Evolutionary conservation across 805 yeast species (phyloP).

Genomic region (Priceomyces melissophilus): DNA sequence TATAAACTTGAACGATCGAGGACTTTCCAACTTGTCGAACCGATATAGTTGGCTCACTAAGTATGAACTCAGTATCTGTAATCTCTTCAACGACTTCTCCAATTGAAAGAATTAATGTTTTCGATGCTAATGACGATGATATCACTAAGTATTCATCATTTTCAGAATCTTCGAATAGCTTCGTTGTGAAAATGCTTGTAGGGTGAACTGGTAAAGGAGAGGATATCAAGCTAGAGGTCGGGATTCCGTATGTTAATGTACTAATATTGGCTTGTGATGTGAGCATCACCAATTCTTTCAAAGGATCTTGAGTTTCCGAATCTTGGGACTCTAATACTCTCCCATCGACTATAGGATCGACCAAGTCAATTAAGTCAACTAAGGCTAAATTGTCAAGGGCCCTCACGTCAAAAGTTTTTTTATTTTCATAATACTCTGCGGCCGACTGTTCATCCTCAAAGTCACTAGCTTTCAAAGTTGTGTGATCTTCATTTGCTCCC

Average conservation of each 20-base stretch:
- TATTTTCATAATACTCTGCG: not conserved
- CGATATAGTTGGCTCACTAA: constrained; percentile 58
- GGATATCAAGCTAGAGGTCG: constrained; percentile 60
- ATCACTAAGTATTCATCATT: constrained; percentile 65
- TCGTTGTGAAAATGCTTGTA: constrained; percentile 61
- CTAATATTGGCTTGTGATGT: constrained; percentile 47
- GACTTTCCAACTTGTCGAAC: constrained; percentile 63
- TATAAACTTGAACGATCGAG: constrained; percentile 70
- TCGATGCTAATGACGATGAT: constrained; percentile 50
- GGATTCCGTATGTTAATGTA: constrained; percentile 53
- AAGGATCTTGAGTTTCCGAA: constrained; percentile 12
- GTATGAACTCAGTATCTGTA: constrained; percentile 57
- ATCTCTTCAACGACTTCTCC: constrained; percentile 82
- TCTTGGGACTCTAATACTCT: constrained; percentile 14
- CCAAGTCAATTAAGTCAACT: constrained; percentile 46
- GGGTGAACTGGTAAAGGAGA: constrained; percentile 72
- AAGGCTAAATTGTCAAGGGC: constrained; percentile 55
- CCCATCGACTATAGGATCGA: constrained; percentile 50
- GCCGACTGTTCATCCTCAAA: constrained; percentile 3
- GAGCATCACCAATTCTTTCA: constrained; percentile 23
- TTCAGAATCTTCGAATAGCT: constrained; percentile 38
- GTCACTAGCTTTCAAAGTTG: constrained; percentile 10
- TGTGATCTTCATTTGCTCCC: constrained; percentile 53
- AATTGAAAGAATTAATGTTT: constrained; percentile 69
- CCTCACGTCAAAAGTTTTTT: constrained; percentile 17